Evolutionary conservation across 129 eudicot species (phyloP).

Genomic region (Helianthus tuberosus): DNA sequence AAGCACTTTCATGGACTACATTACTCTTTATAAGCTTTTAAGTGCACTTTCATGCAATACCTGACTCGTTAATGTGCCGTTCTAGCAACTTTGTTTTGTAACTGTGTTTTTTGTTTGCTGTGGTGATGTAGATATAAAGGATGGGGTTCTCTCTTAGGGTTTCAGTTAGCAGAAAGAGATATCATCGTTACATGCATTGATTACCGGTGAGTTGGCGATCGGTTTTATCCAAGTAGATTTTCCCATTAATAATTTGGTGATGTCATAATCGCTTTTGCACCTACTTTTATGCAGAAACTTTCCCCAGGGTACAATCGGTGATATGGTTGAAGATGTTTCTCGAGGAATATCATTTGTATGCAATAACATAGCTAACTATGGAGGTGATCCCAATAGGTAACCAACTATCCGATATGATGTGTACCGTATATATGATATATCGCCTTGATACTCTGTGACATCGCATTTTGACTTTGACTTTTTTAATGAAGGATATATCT

Average conservation of each 20-base stretch:
- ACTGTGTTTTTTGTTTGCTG: constrained; percentile 14
- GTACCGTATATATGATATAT: too few species aligned
- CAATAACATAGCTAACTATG: constrained; percentile 57
- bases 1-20: constrained; percentile 21
- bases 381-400: constrained; percentile 93
- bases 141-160: constrained; percentile 96
- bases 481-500: constrained; percentile 56
- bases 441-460: neutral
- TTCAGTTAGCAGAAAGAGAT: constrained; percentile 87
- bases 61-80: neutral
- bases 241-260: neutral
- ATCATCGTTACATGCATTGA: constrained; percentile 90
- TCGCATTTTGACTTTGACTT: constrained; percentile 22
- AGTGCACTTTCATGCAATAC: neutral
- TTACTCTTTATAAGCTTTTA: neutral
- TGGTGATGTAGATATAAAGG: constrained; percentile 78
- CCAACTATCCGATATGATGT: neutral
- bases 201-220: constrained; percentile 56
- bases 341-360: constrained; percentile 84
- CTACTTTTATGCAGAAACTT: constrained; percentile 65
- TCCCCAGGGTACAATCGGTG: constrained; percentile 96
- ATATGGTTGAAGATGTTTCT: constrained; percentile 88
- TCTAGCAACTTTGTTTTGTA: neutral
- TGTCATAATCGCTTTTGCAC: neutral
- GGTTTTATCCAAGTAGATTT: constrained; percentile 16